Base-by-base conservation (phyloP, 2,329 filamentous ascomycete genomes). In the Eutypa lata region DNA sequence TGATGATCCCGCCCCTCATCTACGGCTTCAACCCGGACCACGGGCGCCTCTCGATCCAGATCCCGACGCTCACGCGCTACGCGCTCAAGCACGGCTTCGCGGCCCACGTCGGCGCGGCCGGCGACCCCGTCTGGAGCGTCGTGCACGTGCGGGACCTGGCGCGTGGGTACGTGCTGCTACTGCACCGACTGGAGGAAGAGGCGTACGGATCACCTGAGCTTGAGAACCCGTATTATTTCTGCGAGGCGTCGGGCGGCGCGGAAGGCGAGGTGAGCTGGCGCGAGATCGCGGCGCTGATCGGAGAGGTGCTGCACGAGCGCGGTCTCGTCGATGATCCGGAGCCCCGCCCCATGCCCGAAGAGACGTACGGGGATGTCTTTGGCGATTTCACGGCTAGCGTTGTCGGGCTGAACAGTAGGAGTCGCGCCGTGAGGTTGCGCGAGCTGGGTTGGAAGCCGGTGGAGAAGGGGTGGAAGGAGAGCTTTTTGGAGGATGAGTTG, bases 141-240 rank as follows among this genome's bases (percentile, higher is more conserved):
- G 66, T 80, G 28, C 78, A 80, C 58, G 77, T 80, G 7, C 51
- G 65, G 18, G 77, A 80, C 59, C 65, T 80, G 2, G 76, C 76
- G 3, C 59, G 72, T 5, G 77, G 65, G 0, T 79, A 78, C 56
- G 58, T 76, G 7, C 64, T 68, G 0, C 55, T 80, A 1, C 61
- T 80, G n/a, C 75, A 77, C 57, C 68, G 71, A 52, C 63, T 79
- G 18, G 77, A 79, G 52, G 45, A 57, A 7, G 56, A 63, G 0
- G 49, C 65, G 3, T 53, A 67, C 0, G 53, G 59, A 7, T 50
- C 37, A 13, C 52, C 58, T 1, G 61, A 71, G 7, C 57, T 74
- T 2, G 53, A 68, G 31, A 77, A 79, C 53, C 76, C 75, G 0
- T 80, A 79, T 60, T 79, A 73, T 61, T 80, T 79, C 65, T 73